Conservation (phyloP, 306 rosid species). For the Boehmeria nivea region DNA sequence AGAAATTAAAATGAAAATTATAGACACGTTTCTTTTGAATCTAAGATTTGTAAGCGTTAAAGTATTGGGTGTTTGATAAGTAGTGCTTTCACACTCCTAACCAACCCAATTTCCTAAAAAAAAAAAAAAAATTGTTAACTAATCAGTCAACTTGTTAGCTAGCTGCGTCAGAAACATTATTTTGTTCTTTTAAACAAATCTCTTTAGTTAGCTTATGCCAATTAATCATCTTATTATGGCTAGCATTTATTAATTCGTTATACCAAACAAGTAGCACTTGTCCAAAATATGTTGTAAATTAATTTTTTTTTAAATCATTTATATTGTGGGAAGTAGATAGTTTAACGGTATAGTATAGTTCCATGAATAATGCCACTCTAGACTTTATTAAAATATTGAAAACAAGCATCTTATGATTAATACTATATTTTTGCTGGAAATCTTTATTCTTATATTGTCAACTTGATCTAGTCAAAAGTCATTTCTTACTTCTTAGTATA, state of each 20-base stretch:
- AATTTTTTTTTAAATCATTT: neutral
- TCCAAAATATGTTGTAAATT: neutral
- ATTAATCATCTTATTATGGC: neutral
- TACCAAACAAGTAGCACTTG: constrained; percentile 1
- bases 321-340: constrained; percentile 15
- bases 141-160: constrained; percentile 7
- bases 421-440: neutral
- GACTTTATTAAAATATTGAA: neutral
- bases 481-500: neutral
- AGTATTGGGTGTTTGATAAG: neutral
- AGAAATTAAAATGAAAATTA: too few species aligned
- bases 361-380: neutral
- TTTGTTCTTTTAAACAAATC: too few species aligned
- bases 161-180: neutral
- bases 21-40: neutral
- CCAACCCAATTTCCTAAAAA: neutral
- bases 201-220: too few species aligned
- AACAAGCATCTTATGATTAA: too few species aligned
- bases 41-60: neutral
- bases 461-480: constrained; percentile 1
- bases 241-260: neutral
- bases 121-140: neutral
- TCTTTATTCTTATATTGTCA: neutral
- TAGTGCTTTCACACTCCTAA: constrained; percentile 16
- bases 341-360: constrained; percentile 10